These are phyloP conservation scores for Pistacia vera DNA, from an alignment of 345 rosid genomes.

Conservation along the genomic window DNA sequence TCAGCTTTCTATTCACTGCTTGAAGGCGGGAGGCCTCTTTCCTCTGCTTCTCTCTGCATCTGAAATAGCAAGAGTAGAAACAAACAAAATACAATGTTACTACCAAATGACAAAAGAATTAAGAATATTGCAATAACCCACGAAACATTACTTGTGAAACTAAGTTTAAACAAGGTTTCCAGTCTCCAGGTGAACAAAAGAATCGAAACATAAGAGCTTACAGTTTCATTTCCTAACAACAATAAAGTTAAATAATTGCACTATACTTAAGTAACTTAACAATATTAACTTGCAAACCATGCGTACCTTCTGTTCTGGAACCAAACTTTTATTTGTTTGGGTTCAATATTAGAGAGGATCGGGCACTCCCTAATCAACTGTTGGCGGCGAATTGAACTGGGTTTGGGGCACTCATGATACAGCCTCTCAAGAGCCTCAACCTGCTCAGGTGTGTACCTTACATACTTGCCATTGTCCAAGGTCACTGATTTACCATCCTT, in stretches of 20 bases:
- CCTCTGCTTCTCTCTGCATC: conserved; percentile 99
- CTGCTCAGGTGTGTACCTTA: conserved; percentile 99
- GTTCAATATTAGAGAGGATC: conserved; percentile 97
- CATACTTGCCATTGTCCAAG: conserved; percentile 97
- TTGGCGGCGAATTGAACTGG: conserved; percentile 98
- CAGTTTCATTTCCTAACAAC: background rate
- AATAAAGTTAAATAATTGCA: background rate
- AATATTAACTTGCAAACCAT: conserved; percentile 2
- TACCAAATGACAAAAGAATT: background rate
- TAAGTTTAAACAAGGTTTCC: background rate
- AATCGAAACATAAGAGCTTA: background rate
- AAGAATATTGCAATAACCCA: background rate
- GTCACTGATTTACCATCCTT: conserved; percentile 79
- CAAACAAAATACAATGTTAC: background rate
- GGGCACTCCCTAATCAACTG: conserved; percentile 99
- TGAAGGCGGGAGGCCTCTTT: conserved; percentile 98
- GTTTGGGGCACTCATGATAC: conserved; percentile 98
- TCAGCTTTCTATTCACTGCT: conserved; percentile 93
- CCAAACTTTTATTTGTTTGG: conserved; percentile 99
- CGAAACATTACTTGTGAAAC: background rate
- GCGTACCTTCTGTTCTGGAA: conserved; percentile 96
- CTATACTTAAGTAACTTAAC: background rate
- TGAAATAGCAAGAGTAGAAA: conserved; percentile 32
- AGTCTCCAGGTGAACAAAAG: no score
- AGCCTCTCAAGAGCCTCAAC: conserved; percentile 99